Evolutionary conservation across 2,329 filamentous ascomycete species (phyloP).

Genomic region (Colletotrichum sansevieriae): DNA sequence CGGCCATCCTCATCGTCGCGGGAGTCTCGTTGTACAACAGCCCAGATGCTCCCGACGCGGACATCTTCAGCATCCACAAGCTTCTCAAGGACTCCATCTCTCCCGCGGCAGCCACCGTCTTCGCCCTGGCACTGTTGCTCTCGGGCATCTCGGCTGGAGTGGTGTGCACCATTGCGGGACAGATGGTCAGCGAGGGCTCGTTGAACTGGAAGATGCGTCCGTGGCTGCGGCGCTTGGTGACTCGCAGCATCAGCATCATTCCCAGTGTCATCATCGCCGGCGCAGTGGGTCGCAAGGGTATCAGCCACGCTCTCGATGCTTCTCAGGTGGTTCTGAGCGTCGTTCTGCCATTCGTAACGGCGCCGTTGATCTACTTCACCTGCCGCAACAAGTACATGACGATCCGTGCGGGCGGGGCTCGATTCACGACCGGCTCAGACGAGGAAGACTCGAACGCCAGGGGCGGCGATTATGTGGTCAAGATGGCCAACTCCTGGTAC

Average conservation of each 20-base stretch:
- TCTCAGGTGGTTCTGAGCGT: slow-evolving; percentile 84
- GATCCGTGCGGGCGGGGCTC: slow-evolving; percentile 62
- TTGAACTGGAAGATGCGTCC: slow-evolving; percentile 80
- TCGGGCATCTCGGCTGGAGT: slow-evolving; percentile 87
- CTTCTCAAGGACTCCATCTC: slow-evolving; percentile 78
- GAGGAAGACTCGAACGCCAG: slow-evolving; percentile 41
- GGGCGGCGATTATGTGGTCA: slow-evolving; percentile 51
- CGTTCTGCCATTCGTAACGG: slow-evolving; percentile 84
- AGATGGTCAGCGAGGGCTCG: slow-evolving; percentile 90
- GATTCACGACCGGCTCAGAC: slow-evolving; percentile 49
- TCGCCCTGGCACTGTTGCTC: slow-evolving; percentile 83
- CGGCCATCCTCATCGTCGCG: slow-evolving; percentile 83
- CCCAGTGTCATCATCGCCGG: slow-evolving; percentile 87
- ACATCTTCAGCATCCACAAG: slow-evolving; percentile 86
- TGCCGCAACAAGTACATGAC: slow-evolving; percentile 85
- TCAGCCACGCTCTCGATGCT: slow-evolving; percentile 79
- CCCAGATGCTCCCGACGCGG: slow-evolving; percentile 72
- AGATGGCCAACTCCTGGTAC: slow-evolving; percentile 81
- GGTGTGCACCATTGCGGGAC: slow-evolving; percentile 89
- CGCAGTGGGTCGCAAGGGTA: slow-evolving; percentile 77
- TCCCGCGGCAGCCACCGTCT: slow-evolving; percentile 83
- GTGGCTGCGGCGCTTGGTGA: slow-evolving; percentile 84
- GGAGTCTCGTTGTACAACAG: slow-evolving; percentile 80
- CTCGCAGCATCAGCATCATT: slow-evolving; percentile 83
- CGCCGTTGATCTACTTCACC: slow-evolving; percentile 88